Percentiles rank a stretch among this genome's conserved stretches.
phyloP scores from a whole-genome alignment of 306 rosid species.

The Erythrophleum fordii region DNA sequence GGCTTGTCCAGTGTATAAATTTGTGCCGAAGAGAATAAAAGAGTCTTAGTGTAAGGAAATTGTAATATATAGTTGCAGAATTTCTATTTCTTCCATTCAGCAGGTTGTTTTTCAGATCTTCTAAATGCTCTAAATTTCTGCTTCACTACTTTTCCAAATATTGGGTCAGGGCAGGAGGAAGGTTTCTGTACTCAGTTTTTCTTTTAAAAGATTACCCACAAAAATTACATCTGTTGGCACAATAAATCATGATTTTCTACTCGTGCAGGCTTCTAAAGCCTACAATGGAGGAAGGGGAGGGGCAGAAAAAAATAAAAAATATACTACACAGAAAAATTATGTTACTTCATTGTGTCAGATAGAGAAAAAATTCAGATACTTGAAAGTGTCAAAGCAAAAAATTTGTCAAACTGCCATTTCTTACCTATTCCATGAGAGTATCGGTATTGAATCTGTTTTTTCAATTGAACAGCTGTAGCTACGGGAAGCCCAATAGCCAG shows the following conservation, averaged over 20 bases:
- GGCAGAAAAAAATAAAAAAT: background rate
- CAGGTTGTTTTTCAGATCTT: slow-evolving; percentile 24
- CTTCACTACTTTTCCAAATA: background rate
- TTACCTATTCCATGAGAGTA: slow-evolving; percentile 86
- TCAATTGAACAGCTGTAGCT: slow-evolving; percentile 57
- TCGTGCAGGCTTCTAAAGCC: slow-evolving; percentile 12
- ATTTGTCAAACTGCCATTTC: background rate
- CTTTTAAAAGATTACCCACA: background rate
- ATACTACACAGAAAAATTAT: background rate
- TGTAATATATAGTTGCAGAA: slow-evolving; percentile 4
- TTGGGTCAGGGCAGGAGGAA: slow-evolving; percentile 1
- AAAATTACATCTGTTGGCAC: slow-evolving; percentile 2
- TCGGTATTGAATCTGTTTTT: slow-evolving; percentile 68
- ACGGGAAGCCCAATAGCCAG: slow-evolving; percentile 76
- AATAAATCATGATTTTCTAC: slow-evolving; percentile 3
- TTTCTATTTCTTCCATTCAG: slow-evolving; percentile 2
- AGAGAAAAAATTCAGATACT: slow-evolving; percentile 20
- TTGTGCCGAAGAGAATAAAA: background rate
- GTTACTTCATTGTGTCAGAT: slow-evolving; percentile 1
- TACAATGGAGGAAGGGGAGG: background rate
- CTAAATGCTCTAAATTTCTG: slow-evolving; percentile 6
- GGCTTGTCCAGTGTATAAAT: background rate
- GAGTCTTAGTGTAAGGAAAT: background rate
- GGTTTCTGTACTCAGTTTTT: background rate
- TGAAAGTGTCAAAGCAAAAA: slow-evolving; percentile 27